Percentiles rank a stretch among this genome's conserved stretches.
Conservation (phyloP, 768 basidiomycete genomes). For the Pholiota microspora region DNA sequence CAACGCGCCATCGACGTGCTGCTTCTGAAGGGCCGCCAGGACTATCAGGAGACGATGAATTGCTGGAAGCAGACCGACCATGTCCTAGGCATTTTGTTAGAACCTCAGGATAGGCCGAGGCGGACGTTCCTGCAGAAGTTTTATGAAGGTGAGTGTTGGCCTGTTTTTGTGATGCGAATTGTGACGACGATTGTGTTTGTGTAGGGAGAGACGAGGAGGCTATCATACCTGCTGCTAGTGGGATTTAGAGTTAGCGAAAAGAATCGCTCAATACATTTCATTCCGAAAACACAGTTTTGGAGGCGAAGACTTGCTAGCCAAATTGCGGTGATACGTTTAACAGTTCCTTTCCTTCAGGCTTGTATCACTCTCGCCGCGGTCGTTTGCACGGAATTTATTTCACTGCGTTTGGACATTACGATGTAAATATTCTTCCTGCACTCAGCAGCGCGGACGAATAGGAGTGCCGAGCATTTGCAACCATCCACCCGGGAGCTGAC, state of each 20-base stretch:
- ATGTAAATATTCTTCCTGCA: no score
- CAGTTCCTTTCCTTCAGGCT: no score
- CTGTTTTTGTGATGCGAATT: not conserved
- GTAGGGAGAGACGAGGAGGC: slow-evolving; percentile 77
- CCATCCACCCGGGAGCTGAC: no score
- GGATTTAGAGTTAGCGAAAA: slow-evolving; percentile 29
- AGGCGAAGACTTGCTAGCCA: no score
- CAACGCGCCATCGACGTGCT: slow-evolving; percentile 81
- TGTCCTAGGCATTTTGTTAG: slow-evolving; percentile 66
- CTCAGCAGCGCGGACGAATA: no score
- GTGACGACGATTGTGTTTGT: slow-evolving; percentile 7
- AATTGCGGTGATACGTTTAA: no score
- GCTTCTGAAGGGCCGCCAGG: slow-evolving; percentile 78
- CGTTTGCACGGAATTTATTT: not conserved
- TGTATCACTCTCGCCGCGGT: no score
- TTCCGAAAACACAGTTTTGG: not conserved
- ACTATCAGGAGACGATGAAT: slow-evolving; percentile 94
- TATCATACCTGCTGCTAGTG: slow-evolving; percentile 66
- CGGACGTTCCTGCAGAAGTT: slow-evolving; percentile 82
- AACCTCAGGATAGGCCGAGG: slow-evolving; percentile 39
- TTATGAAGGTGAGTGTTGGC: slow-evolving; percentile 62
- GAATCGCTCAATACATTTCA: slow-evolving; percentile 8
- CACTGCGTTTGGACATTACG: no score
- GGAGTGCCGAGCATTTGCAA: no score
- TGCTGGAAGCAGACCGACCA: slow-evolving; percentile 90